phyloP scores from a whole-genome alignment of 768 basidiomycete genomes.

The Amanita jacksonii region DNA sequence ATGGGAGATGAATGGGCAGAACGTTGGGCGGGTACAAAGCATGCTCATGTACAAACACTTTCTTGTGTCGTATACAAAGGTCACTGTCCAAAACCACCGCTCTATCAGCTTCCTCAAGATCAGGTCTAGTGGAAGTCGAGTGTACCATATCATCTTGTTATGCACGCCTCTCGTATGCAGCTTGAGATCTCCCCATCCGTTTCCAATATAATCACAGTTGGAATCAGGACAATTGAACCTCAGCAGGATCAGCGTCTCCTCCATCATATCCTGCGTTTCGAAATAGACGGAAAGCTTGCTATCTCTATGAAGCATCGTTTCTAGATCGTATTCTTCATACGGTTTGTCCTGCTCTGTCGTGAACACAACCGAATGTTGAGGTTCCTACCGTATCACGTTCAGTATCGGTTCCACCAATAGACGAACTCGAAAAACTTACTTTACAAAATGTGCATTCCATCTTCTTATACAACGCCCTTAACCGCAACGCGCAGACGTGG shows the following conservation, averaged over 20 bases:
- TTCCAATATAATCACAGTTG: constrained; percentile 74
- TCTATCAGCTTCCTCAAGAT: background rate
- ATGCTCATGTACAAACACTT: constrained; percentile 95
- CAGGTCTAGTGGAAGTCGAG: constrained; percentile 7
- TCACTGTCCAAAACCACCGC: constrained; percentile 51
- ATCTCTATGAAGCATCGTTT: constrained; percentile 56
- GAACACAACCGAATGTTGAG: constrained; percentile 68
- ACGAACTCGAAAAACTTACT: constrained; percentile 30
- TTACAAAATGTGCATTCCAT: constrained; percentile 95
- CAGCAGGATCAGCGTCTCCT: constrained; percentile 82
- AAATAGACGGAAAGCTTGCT: constrained; percentile 71
- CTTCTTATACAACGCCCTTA: constrained; percentile 91
- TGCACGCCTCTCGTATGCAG: constrained; percentile 74
- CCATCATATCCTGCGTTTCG: constrained; percentile 91
- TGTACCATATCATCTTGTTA: constrained; percentile 74
- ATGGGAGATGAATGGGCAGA: constrained; percentile 69
- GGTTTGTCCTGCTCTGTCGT: constrained; percentile 52
- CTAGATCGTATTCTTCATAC: constrained; percentile 50
- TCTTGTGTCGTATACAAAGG: constrained; percentile 81
- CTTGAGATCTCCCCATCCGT: constrained; percentile 86
- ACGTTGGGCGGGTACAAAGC: constrained; percentile 60
- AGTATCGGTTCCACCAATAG: background rate
- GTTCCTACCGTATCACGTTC: no score
- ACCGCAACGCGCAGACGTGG: constrained; percentile 83
- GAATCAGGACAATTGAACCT: constrained; percentile 90